These are phyloP conservation scores for Tagetes erecta DNA, from an alignment of 129 eudicot genomes.

Conservation along the genomic window DNA sequence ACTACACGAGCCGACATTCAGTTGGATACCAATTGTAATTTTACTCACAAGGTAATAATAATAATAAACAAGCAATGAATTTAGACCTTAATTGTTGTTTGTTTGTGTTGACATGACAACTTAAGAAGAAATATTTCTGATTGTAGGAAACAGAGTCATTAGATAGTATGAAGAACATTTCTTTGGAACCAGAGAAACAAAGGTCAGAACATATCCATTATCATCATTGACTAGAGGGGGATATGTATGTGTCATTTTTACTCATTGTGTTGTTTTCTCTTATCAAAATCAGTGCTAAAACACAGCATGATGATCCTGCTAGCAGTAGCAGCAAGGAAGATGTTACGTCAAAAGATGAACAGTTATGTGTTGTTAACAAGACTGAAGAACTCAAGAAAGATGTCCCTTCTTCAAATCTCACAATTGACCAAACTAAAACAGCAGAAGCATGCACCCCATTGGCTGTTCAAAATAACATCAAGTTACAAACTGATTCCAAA, in stretches of 20 bases:
- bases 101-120: too few relatives aligned
- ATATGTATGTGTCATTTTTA: too few relatives aligned
- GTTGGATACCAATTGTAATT: constrained; percentile 70
- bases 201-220: constrained; percentile 35
- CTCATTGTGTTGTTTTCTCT: background rate
- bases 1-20: constrained; percentile 53
- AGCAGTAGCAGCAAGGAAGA: constrained; percentile 22
- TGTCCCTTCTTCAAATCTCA: constrained; percentile 25
- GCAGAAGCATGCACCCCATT: constrained; percentile 64
- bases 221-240: too few relatives aligned
- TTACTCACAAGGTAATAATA: constrained; percentile 44
- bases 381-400: constrained; percentile 22
- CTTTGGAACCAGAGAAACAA: constrained; percentile 34
- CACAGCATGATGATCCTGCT: constrained; percentile 18
- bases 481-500: constrained; percentile 36
- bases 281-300: constrained; percentile 26
- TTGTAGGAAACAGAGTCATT: constrained; percentile 46
- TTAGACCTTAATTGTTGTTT: too few relatives aligned
- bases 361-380: constrained; percentile 41
- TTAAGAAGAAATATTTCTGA: background rate
- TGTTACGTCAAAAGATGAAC: constrained; percentile 33
- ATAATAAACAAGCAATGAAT: too few relatives aligned
- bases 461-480: constrained; percentile 37
- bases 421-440: constrained; percentile 19
- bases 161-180: constrained; percentile 24